Evolutionary conservation across 1,139 yeast species (phyloP).

Genomic region (Hansenula lynferdii): DNA sequence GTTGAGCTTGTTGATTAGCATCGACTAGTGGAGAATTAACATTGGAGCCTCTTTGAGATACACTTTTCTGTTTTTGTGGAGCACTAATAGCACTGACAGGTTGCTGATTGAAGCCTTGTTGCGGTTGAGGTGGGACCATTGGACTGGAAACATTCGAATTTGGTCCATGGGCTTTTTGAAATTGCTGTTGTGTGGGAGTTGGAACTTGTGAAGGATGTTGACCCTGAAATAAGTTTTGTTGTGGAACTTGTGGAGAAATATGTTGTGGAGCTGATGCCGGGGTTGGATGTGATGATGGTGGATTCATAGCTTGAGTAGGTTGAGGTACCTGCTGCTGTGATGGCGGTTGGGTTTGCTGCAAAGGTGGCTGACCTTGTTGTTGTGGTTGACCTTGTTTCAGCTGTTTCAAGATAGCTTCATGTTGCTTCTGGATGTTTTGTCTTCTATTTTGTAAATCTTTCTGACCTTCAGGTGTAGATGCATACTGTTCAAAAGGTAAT

Average conservation of each 20-base stretch:
- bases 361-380: slow-evolving; percentile 3
- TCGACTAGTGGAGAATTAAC: slow-evolving; percentile 18
- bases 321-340: too few species aligned
- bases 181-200: slow-evolving; percentile 11
- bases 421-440: slow-evolving; percentile 21
- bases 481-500: slow-evolving; percentile 73
- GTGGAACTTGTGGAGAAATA: slow-evolving; percentile 1
- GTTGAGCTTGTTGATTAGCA: too few species aligned
- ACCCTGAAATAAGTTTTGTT: slow-evolving; percentile 1
- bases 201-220: slow-evolving; percentile 6
- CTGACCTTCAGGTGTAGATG: slow-evolving; percentile 61
- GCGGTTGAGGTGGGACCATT: neutral
- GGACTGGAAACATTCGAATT: neutral
- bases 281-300: slow-evolving; percentile 2
- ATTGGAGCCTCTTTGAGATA: slow-evolving; percentile 12
- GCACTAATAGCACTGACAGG: too few species aligned
- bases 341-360: too few species aligned
- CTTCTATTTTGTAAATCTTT: slow-evolving; percentile 55
- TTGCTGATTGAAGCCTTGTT: neutral
- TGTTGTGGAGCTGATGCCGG: slow-evolving; percentile 5
- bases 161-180: slow-evolving; percentile 5
- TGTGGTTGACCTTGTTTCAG: slow-evolving; percentile 19
- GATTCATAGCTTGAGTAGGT: neutral
- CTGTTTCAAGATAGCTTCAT: slow-evolving; percentile 22
- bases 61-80: slow-evolving; percentile 1